Percentiles rank a stretch among this genome's conserved stretches.
Evolutionary conservation across 306 rosid species (phyloP).

Genomic region (Casuarina equisetifolia): DNA sequence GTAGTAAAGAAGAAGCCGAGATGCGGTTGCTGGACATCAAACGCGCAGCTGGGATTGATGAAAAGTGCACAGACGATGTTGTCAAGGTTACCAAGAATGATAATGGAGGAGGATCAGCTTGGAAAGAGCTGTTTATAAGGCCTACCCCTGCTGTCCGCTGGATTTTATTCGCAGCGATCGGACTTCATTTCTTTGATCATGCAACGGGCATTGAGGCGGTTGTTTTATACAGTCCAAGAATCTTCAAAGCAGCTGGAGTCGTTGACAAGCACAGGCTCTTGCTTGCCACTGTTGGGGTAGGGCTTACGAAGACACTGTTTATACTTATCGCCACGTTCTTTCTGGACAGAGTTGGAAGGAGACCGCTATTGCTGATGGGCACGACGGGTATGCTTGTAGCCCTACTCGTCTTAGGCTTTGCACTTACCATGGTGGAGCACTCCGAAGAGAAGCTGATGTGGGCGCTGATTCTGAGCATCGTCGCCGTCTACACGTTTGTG

Average conservation of each 20-base stretch:
- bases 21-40: slow-evolving; percentile 59
- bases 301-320: slow-evolving; percentile 51
- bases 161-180: slow-evolving; percentile 64
- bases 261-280: slow-evolving; percentile 53
- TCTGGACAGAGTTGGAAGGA: slow-evolving; percentile 67
- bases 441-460: slow-evolving; percentile 38
- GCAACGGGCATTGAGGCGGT: slow-evolving; percentile 83
- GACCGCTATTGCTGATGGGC: slow-evolving; percentile 51
- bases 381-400: slow-evolving; percentile 51
- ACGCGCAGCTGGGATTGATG: slow-evolving; percentile 51
- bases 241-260: slow-evolving; percentile 73
- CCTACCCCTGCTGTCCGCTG: slow-evolving; percentile 63
- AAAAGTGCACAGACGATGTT: slow-evolving; percentile 27
- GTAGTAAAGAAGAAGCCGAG: slow-evolving; percentile 52
- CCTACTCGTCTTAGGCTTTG: slow-evolving; percentile 41
- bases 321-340: slow-evolving; percentile 46
- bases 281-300: slow-evolving; percentile 68
- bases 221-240: slow-evolving; percentile 74
- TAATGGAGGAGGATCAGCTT: slow-evolving; percentile 43
- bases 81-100: neutral
- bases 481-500: slow-evolving; percentile 46
- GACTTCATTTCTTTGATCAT: slow-evolving; percentile 79
- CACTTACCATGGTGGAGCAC: slow-evolving; percentile 55
- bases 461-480: slow-evolving; percentile 58
- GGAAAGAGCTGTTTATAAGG: slow-evolving; percentile 58